These are phyloP conservation scores for Neurospora sp. DNA, from an alignment of 495 filamentous ascomycete species.

Conservation along the genomic window DNA sequence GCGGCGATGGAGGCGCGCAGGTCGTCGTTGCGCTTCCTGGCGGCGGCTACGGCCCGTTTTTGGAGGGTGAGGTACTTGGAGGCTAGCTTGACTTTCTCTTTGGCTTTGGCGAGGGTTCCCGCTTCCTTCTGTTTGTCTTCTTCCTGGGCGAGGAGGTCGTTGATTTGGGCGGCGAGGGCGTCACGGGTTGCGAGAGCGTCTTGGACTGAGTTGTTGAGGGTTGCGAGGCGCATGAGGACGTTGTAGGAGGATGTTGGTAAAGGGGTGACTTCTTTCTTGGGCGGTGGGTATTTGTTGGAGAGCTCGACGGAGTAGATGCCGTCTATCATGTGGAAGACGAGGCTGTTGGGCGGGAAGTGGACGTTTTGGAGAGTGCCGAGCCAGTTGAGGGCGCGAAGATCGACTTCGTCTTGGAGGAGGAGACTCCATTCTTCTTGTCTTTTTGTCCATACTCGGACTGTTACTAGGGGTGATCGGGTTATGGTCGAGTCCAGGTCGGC, in stretches of 20 bases:
- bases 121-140: slow-evolving; percentile 25
- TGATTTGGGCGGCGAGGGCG: slow-evolving; percentile 67
- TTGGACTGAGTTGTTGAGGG: slow-evolving; percentile 84
- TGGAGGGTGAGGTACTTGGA: slow-evolving; percentile 52
- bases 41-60: slow-evolving; percentile 50
- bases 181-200: slow-evolving; percentile 76
- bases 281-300: slow-evolving; percentile 32
- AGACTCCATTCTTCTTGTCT: slow-evolving; percentile 49
- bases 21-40: slow-evolving; percentile 47
- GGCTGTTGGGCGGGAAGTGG: slow-evolving; percentile 72
- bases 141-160: slow-evolving; percentile 48
- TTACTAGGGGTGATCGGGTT: slow-evolving; percentile 52
- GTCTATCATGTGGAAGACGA: slow-evolving; percentile 80
- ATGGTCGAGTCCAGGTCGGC: slow-evolving; percentile 53
- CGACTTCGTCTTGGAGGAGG: slow-evolving; percentile 61
- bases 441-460: slow-evolving; percentile 70
- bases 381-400: slow-evolving; percentile 65
- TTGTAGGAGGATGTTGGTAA: slow-evolving; percentile 74
- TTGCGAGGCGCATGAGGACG: slow-evolving; percentile 77
- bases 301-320: slow-evolving; percentile 68
- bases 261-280: slow-evolving; percentile 31
- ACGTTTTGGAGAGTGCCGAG: slow-evolving; percentile 71
- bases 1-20: slow-evolving; percentile 54
- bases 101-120: slow-evolving; percentile 42
- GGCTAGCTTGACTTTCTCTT: slow-evolving; percentile 51